phyloP scores from a whole-genome alignment of 192 early-diverging fungal genomes.

The Backusella morwellensis region DNA sequence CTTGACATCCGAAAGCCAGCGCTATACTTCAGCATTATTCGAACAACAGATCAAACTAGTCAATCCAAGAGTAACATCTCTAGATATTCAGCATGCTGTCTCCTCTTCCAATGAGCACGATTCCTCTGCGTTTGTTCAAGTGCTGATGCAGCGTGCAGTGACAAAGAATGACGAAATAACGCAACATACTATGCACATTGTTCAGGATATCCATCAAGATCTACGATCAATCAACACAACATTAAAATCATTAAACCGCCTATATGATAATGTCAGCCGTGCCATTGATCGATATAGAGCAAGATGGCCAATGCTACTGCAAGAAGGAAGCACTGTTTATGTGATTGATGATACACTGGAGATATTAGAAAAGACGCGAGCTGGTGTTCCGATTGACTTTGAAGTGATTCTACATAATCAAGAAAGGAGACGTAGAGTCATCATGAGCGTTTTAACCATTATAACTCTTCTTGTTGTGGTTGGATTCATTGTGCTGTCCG shows the following conservation, averaged over 20 bases:
- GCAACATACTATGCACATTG: neutral
- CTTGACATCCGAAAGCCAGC: neutral
- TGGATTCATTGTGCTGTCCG: neutral
- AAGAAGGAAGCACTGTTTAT: neutral
- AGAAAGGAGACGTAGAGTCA: neutral
- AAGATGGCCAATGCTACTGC: neutral
- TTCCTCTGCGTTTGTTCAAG: slow-evolving; percentile 5
- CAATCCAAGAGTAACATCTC: neutral
- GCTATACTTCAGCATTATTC: neutral
- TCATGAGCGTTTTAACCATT: neutral
- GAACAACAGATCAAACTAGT: neutral
- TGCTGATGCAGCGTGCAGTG: neutral
- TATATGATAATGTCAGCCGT: neutral
- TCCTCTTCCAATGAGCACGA: neutral
- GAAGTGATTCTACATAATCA: neutral
- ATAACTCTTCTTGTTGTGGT: neutral
- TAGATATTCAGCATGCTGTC: neutral
- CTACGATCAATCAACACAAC: neutral
- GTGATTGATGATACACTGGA: neutral
- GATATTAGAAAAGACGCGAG: neutral
- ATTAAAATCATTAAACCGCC: neutral
- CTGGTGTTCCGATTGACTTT: neutral
- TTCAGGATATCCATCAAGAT: slow-evolving; percentile 8
- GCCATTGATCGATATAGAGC: neutral
- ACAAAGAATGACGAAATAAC: neutral